Base-by-base conservation (phyloP, 768 basidiomycete species). In the Chalciporus pseudorubinellus region DNA sequence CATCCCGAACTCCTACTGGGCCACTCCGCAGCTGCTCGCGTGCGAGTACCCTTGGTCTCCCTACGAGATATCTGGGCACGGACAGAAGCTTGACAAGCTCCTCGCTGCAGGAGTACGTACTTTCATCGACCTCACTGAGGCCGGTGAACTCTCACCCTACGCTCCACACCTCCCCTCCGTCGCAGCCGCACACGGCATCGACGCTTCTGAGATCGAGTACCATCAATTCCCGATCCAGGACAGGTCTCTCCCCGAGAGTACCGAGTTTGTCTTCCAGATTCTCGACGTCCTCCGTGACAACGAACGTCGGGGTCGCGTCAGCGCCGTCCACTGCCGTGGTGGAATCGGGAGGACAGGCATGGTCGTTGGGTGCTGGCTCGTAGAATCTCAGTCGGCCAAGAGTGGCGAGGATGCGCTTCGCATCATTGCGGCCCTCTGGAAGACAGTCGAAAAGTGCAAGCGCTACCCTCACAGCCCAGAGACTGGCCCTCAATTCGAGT, bases 1-100 rank as follows among this genome's bases (percentile, higher is more conserved):
- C 24, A 83, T 90, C 62, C 85, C 86, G n/a, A 91, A 91, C 69
- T 87, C 85, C 0, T 90, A 90, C 72, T 91, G 89, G 89, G 88
- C 87, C 0, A 89, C 87, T 0, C 76, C 83, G 0, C 69, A 75
- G 11, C 77, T 91, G 31, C 75, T 89, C 48, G 89, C 88, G 0
- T 89, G 87, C 78, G 89, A 91, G 62, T 90, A 89, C 67, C 88
- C 88, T 1, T 91, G 84, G 82, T 72, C 80, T 16, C 85, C 85
- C 4, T 77, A 75, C 52, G 73, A 78, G 66, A 46, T 55, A 0
- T 70, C 73, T 53, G 76, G 74, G 47, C 84, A 86, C 53, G 76
- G 74, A 48, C 84, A 86, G 55, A 89, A 91, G 61, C 78, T 91
- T 55, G 87, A 89, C 70, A 80, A 81, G 0, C 76, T 91, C 45